Evolutionary conservation across 169 alveolate species (phyloP).

Genomic region (Amoebophrya sp.): DNA sequence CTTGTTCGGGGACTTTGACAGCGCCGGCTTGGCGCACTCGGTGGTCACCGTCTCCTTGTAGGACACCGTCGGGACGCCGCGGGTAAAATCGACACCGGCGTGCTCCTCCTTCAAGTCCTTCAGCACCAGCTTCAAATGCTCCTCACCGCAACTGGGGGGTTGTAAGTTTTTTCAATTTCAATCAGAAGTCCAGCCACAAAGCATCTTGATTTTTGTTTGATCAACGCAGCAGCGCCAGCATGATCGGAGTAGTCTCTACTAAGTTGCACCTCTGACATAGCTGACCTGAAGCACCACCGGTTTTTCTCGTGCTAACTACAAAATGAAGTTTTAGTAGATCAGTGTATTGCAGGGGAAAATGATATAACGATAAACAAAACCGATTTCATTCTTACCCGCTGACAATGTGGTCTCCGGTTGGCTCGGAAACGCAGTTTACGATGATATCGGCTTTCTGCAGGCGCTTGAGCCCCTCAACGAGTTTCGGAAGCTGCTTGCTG

Average conservation of each 20-base stretch:
- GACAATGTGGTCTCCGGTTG: constrained; percentile 97
- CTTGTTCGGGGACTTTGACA: constrained; percentile 98
- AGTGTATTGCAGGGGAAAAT: too few species aligned
- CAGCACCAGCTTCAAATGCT: constrained; percentile 97
- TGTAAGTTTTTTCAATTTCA: background rate
- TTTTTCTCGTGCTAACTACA: too few species aligned
- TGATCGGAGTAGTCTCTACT: too few species aligned
- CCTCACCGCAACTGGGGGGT: constrained; percentile 95
- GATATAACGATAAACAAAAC: background rate
- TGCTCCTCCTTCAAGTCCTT: constrained; percentile 97
- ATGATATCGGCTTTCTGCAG: constrained; percentile 96
- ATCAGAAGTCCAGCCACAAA: too few species aligned
- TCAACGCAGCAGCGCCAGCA: too few species aligned
- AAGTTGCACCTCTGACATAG: too few species aligned
- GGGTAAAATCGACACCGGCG: constrained; percentile 95
- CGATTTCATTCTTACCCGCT: constrained; percentile 48
- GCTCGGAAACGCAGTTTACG: constrained; percentile 95
- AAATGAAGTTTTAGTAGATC: too few species aligned
- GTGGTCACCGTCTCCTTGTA: constrained; percentile 97
- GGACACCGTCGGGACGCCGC: constrained; percentile 98
- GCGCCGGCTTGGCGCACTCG: constrained; percentile 80
- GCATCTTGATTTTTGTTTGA: too few species aligned
- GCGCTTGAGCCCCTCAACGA: constrained; percentile 96
- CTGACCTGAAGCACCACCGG: too few species aligned
- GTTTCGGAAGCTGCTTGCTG: constrained; percentile 95